Conservation (phyloP, 805 yeast genomes). For the Wickerhamomyces xylosicus region DNA sequence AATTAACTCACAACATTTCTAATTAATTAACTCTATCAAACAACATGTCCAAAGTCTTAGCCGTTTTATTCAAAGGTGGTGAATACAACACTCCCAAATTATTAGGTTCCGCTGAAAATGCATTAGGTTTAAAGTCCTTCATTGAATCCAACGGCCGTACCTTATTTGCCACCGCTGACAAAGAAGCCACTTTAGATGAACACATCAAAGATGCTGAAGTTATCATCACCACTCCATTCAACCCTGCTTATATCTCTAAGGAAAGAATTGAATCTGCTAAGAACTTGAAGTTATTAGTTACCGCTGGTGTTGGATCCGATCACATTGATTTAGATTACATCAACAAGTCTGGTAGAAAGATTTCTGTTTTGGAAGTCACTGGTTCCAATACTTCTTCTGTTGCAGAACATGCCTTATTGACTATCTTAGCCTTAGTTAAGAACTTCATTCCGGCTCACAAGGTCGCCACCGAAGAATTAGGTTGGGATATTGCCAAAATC, state of each 20-base stretch:
- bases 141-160: constrained; percentile 60
- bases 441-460: constrained; percentile 75
- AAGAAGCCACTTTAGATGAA: constrained; percentile 58
- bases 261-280: constrained; percentile 62
- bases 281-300: constrained; percentile 57
- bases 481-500: constrained; percentile 71
- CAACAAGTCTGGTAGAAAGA: constrained; percentile 45
- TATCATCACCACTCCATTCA: constrained; percentile 76
- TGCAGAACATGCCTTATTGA: constrained; percentile 73
- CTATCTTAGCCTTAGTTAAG: constrained; percentile 59
- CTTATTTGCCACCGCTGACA: constrained; percentile 53
- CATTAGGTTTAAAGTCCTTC: constrained; percentile 58
- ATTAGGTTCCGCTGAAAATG: constrained; percentile 66
- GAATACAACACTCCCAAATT: constrained; percentile 30
- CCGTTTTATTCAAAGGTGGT: constrained; percentile 22
- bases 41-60: constrained; percentile 12
- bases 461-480: constrained; percentile 41
- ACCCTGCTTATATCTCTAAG: constrained; percentile 64
- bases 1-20: background rate
- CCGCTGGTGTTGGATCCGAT: constrained; percentile 84
- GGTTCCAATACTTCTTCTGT: constrained; percentile 75
- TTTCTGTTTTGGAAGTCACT: constrained; percentile 71
- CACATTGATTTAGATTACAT: constrained; percentile 63
- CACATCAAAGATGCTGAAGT: constrained; percentile 65
- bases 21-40: too few relatives aligned